Conservation (phyloP, 2,329 filamentous ascomycete species). For the Plectosphaerella plurivora region DNA sequence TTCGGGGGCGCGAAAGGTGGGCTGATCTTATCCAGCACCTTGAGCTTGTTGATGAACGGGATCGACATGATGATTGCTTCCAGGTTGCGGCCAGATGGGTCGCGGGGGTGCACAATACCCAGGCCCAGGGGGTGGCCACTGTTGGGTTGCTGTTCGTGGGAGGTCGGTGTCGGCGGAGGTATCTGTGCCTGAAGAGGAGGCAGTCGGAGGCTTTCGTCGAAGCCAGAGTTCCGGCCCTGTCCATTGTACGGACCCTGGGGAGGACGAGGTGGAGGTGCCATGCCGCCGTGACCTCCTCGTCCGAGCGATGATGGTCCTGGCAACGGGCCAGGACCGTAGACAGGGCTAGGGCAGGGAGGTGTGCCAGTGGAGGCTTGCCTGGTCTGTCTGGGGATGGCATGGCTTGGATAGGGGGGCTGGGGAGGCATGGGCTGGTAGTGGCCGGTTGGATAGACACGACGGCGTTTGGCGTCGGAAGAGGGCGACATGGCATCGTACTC, state of each 20-base stretch:
- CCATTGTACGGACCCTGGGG: conserved; percentile 27
- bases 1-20: conserved; percentile 49
- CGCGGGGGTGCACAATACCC: conserved; percentile 6
- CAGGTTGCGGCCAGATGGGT: conserved; percentile 39
- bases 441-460: conserved; percentile 48
- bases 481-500: conserved; percentile 36
- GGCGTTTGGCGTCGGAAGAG: conserved; percentile 56
- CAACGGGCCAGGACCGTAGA: conserved; percentile 20
- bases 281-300: conserved; percentile 26
- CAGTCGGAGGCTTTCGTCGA: conserved; percentile 49
- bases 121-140: not conserved
- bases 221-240: conserved; percentile 38
- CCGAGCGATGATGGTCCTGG: conserved; percentile 13
- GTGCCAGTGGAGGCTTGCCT: conserved; percentile 14
- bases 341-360: conserved; percentile 17
- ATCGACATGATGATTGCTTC: conserved; percentile 74
- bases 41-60: conserved; percentile 70
- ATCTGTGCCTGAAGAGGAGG: conserved; percentile 47
- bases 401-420: conserved; percentile 7
- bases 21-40: conserved; percentile 70
- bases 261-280: conserved; percentile 52
- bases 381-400: conserved; percentile 6
- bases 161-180: conserved; percentile 12
- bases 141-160: not conserved
- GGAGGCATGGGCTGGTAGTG: conserved; percentile 22